Evolutionary conservation across 176 grass and related monocot genomes (phyloP), one percentile per base, ranked within the genome.

Genomic region (Musa acuminata): DNA sequence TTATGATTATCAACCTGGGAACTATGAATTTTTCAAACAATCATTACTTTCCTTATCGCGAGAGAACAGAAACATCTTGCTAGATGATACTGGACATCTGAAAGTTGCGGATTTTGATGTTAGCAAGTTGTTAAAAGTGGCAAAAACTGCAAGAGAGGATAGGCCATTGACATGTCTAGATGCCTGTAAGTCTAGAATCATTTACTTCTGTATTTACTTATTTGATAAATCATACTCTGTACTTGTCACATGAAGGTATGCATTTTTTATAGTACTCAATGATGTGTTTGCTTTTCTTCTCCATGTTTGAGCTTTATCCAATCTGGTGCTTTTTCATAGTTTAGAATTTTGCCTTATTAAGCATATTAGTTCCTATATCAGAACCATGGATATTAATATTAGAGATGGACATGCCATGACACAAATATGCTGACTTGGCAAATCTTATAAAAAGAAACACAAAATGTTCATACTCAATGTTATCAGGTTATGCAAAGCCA

Each of bases 51-150:
- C 23, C 23, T 57, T 75, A 72, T 53, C 82, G 75, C 82, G 83
- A 88, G 72, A 84, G 63, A 84, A 87, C 87, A 94, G 95, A 58
- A 99, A 99, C 77, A 89, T 99, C 81, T 72, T 99, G 78, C 86
- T 86, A 77, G 95, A 99, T 79, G 90, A 94, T 85, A 89, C 88
- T 67, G 95, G 90, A 51, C 91, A 94, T 91, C 79, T 99, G 62
- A 99, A 99, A 84, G 95, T 99, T 58, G 95, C 95, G 75, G 95
- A 99, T 84, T 99, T 99, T 78, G 95, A 80, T 82, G 75, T 94
- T 25, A 94, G 90, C 78, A 94, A 94, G 76, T 90, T 90, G 80
- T 66, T 91, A 80, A 94, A 94, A 80, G 90, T 86, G 88, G 82
- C 79, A 82, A 94, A 50, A 79, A 90, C 85, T 79, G 62, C 91